Evolutionary conservation across 2,329 filamentous ascomycete species (phyloP).

Genomic region (Botryotinia globosa): DNA sequence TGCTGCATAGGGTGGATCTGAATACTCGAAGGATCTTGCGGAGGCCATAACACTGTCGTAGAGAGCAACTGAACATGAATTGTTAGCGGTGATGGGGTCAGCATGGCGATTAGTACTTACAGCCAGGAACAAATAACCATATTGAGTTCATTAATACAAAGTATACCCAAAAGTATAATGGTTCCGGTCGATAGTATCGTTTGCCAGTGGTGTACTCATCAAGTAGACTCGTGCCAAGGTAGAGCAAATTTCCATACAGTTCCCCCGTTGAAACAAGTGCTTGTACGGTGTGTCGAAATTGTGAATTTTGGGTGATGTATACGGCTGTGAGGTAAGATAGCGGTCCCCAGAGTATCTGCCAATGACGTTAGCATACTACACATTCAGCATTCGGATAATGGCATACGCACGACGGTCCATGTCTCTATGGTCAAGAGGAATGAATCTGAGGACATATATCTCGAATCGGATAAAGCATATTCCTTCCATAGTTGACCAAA

Average conservation of each 20-base stretch:
- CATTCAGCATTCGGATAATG: background rate
- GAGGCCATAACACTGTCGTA: conserved; percentile 31
- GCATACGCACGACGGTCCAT: conserved; percentile 45
- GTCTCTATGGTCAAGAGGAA: conserved; percentile 56
- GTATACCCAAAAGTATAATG: conserved; percentile 62
- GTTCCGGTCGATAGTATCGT: conserved; percentile 57
- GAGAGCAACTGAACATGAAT: conserved; percentile 21
- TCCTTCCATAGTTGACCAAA: conserved; percentile 58
- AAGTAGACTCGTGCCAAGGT: conserved; percentile 56
- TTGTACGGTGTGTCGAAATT: conserved; percentile 52
- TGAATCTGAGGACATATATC: conserved; percentile 51
- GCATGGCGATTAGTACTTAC: conserved; percentile 41
- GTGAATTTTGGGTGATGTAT: conserved; percentile 45
- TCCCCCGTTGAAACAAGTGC: conserved; percentile 39
- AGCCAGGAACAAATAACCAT: conserved; percentile 55
- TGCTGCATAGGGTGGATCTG: background rate
- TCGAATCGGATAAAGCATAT: conserved; percentile 55
- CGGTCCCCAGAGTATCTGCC: conserved; percentile 56
- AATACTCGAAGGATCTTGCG: conserved; percentile 29
- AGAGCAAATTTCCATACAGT: conserved; percentile 53
- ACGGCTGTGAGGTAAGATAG: conserved; percentile 51
- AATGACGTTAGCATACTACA: conserved; percentile 12
- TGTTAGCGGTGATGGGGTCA: background rate
- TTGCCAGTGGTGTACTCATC: conserved; percentile 47
- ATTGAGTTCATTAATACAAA: conserved; percentile 60